Evolutionary conservation across 768 basidiomycete species (phyloP), one percentile per base, ranked within the genome.

Genomic region (Myochromella boudieri): DNA sequence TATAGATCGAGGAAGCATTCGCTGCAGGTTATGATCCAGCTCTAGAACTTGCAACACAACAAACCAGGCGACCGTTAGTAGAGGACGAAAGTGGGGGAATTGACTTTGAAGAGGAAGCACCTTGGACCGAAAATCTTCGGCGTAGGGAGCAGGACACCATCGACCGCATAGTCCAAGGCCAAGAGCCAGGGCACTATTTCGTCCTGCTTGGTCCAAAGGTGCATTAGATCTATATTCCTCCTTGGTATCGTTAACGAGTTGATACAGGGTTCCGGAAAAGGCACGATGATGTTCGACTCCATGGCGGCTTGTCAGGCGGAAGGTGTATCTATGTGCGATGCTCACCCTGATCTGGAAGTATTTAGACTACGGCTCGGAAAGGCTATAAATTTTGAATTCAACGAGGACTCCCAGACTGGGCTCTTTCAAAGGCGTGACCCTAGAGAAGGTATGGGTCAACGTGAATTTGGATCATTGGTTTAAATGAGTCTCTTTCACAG

Each of bases 311-410:
- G 82, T 53, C 69, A 82, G 43, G 91, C 90, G 3, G 75, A 77
- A 32, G 76, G 87, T 29, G 79, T 87, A 21, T 80, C 85, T 7
- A 77, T 91, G 69, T 85, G 83, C 58, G 88, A 90, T 60, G 91
- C 86, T 11, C 90, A 92, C 64, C 87, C 87, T 15, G 88, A 92
- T 65, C 72, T 94, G 14, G 88, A 92, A 62, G 87, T 94, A 25
- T 91, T 95, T 68, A 76, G 86, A 46, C 74, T 93, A 31, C 81
- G 91, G 32, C 74, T 95, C 20, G 92, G 92, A 37, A 91, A 91
- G 64, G 84, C 88, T 9, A 67, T 93, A 32, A 89, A 92, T 56
- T 92, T 84, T 58, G 92, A 95, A 61, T 93, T 77, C 68, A 84
- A 87, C 51, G 88, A 90, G 66, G 87, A 90, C 60, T 85, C 83